These are phyloP conservation scores for Lactarius quietus DNA, from an alignment of 768 basidiomycete genomes.

Conservation along the genomic window DNA sequence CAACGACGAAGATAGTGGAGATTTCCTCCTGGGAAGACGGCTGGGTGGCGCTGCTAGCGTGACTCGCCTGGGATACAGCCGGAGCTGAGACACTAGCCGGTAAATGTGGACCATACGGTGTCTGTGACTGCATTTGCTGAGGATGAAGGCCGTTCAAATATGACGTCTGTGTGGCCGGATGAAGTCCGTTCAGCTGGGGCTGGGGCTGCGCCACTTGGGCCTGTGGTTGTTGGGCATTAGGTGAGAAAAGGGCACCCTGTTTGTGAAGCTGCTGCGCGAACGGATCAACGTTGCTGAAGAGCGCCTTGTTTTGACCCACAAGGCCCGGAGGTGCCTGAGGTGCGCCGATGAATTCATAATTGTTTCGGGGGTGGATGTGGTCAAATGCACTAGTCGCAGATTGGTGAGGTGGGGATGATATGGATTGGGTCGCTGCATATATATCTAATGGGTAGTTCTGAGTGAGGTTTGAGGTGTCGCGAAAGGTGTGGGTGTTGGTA, in stretches of 20 bases:
- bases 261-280: slow-evolving; percentile 27
- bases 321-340: slow-evolving; percentile 18
- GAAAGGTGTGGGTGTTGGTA: slow-evolving; percentile 20
- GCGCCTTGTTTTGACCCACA: slow-evolving; percentile 20
- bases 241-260: slow-evolving; percentile 30
- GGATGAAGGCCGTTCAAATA: slow-evolving; percentile 41
- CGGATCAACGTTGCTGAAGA: slow-evolving; percentile 23
- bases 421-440: slow-evolving; percentile 23
- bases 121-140: slow-evolving; percentile 56
- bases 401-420: slow-evolving; percentile 25
- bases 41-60: slow-evolving; percentile 33
- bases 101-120: slow-evolving; percentile 70
- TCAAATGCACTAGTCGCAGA: slow-evolving; percentile 23
- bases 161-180: slow-evolving; percentile 32
- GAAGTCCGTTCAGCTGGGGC: slow-evolving; percentile 34
- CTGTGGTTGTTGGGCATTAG: slow-evolving; percentile 36
- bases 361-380: slow-evolving; percentile 16
- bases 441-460: slow-evolving; percentile 26
- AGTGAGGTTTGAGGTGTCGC: slow-evolving; percentile 28
- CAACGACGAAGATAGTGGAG: slow-evolving; percentile 96
- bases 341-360: slow-evolving; percentile 22
- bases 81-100: slow-evolving; percentile 40
- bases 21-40: slow-evolving; percentile 70
- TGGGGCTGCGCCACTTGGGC: slow-evolving; percentile 35
- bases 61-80: slow-evolving; percentile 21